Conservation (phyloP, 768 basidiomycete genomes). For the Naganishia vaughanmartiniae region DNA sequence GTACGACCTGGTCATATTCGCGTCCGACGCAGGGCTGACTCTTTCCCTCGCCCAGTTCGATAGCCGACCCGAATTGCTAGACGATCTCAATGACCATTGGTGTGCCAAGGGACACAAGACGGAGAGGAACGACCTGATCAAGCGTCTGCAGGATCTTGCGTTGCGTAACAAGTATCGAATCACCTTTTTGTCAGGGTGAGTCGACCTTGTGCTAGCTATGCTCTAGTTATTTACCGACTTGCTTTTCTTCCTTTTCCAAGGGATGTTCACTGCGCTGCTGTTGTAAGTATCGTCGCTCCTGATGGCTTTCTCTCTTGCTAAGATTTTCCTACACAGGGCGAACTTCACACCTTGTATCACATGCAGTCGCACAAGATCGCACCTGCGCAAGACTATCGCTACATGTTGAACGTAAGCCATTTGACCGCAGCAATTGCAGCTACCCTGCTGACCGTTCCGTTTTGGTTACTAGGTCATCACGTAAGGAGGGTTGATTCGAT, state of each 20-base stretch:
- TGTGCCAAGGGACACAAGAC: slow-evolving; percentile 68
- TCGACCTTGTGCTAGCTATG: not conserved
- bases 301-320: not conserved
- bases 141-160: slow-evolving; percentile 73
- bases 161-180: slow-evolving; percentile 65
- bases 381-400: slow-evolving; percentile 68
- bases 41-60: slow-evolving; percentile 37
- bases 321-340: slow-evolving; percentile 7
- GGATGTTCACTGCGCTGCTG: slow-evolving; percentile 89
- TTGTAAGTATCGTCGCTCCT: slow-evolving; percentile 53
- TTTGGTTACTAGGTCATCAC: slow-evolving; percentile 20
- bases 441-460: not conserved
- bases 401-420: slow-evolving; percentile 70
- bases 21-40: not conserved
- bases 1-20: slow-evolving; percentile 22
- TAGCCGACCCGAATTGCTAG: slow-evolving; percentile 73
- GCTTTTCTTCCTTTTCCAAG: slow-evolving; percentile 45
- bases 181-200: slow-evolving; percentile 68
- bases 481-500: not conserved
- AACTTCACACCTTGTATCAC: slow-evolving; percentile 30
- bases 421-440: slow-evolving; percentile 27
- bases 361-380: slow-evolving; percentile 52
- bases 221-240: not conserved
- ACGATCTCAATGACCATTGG: slow-evolving; percentile 92
- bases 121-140: slow-evolving; percentile 86